Evolutionary conservation across 73 alveolate species (phyloP).

Genomic region (Paramecium biaurelia): DNA sequence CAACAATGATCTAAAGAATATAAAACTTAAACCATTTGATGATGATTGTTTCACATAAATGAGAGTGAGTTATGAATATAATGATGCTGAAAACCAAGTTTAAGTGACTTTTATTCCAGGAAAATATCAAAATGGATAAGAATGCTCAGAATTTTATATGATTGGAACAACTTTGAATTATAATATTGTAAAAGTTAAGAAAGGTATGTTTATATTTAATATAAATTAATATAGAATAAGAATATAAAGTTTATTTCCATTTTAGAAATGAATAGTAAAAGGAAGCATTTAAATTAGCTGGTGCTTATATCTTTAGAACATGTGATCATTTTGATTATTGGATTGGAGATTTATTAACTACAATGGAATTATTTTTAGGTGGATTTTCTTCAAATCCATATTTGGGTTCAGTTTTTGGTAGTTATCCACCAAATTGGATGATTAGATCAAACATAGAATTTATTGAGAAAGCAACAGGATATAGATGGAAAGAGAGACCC

Average conservation of each 20-base stretch:
- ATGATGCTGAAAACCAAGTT: not conserved
- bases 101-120: conserved; percentile 19
- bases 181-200: not conserved
- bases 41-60: not conserved
- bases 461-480: conserved; percentile 76
- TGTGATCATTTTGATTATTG: conserved; percentile 56
- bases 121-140: not conserved
- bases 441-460: conserved; percentile 74
- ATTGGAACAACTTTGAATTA: conserved; percentile 39
- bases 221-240: not conserved
- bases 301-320: conserved; percentile 55
- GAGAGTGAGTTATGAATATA: not conserved
- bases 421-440: conserved; percentile 82
- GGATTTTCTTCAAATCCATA: conserved; percentile 86
- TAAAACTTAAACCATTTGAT: not conserved
- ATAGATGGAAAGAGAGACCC: conserved; percentile 77
- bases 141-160: not conserved
- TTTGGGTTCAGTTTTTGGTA: conserved; percentile 66
- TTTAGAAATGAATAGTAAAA: not conserved
- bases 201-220: not conserved
- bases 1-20: not conserved
- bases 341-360: conserved; percentile 67
- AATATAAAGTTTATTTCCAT: not conserved
- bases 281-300: conserved; percentile 43
- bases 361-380: conserved; percentile 83